phyloP scores from a whole-genome alignment of 305 asterid species.

The Fraxinus nigra region DNA sequence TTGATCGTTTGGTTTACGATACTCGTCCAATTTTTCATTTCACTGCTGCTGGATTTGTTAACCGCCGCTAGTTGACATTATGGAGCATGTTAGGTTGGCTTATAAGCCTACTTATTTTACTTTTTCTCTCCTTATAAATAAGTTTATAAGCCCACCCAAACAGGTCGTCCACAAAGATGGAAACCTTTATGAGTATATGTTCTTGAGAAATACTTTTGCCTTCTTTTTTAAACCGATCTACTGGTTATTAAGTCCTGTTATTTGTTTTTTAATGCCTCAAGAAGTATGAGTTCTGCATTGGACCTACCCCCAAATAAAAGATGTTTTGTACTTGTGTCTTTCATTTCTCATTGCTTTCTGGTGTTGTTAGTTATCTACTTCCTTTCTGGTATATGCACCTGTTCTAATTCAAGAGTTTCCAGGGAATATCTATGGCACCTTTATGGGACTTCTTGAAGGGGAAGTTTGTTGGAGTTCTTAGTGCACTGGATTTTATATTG shows the following conservation, averaged over 20 bases:
- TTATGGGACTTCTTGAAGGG: conserved; percentile 83
- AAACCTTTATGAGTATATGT: background rate
- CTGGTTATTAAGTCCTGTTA: background rate
- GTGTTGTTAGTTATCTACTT: background rate
- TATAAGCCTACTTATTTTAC: background rate
- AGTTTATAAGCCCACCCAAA: background rate
- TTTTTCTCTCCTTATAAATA: background rate
- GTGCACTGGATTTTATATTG: conserved; percentile 86
- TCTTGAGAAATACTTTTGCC: background rate
- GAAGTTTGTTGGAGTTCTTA: conserved; percentile 83
- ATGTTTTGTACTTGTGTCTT: background rate
- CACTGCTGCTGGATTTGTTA: background rate
- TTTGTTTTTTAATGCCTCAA: conserved; percentile 4
- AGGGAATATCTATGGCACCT: conserved; percentile 87
- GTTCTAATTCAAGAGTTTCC: conserved; percentile 30
- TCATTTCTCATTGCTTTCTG: background rate
- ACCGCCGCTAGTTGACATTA: background rate
- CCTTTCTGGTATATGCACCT: background rate
- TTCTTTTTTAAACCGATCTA: background rate
- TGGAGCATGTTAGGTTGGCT: background rate
- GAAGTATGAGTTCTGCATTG: conserved; percentile 2
- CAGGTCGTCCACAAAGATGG: background rate
- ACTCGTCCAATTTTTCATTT: background rate
- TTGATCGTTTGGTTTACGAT: background rate
- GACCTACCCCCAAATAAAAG: background rate